These are phyloP conservation scores for Pulicaria dysenterica DNA, from an alignment of 129 eudicot genomes.

Conservation along the genomic window DNA sequence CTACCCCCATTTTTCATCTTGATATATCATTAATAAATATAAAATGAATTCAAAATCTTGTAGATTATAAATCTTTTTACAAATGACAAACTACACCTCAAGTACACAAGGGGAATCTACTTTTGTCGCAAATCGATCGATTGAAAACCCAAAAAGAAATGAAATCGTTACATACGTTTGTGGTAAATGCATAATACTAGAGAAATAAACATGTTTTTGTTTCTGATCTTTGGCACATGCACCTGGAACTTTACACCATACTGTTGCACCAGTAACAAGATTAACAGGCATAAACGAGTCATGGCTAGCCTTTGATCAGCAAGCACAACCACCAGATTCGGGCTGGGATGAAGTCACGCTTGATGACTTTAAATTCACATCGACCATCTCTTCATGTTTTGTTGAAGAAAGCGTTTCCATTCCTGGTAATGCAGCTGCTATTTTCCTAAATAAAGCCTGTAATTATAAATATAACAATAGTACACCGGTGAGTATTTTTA, in stretches of 20 bases:
- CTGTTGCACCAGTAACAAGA: constrained; percentile 14
- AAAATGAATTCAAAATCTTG: constrained; percentile 30
- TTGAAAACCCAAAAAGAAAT: constrained; percentile 6
- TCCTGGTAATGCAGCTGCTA: constrained; percentile 71
- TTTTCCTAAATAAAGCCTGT: constrained; percentile 63
- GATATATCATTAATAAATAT: background rate
- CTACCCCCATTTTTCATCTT: background rate
- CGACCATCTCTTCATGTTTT: constrained; percentile 67
- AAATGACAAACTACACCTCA: constrained; percentile 30
- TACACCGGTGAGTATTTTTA: background rate
- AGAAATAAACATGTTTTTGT: constrained; percentile 13
- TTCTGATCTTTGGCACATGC: constrained; percentile 6
- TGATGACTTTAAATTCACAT: constrained; percentile 57
- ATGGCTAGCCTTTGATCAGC: constrained; percentile 17
- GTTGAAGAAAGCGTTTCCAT: constrained; percentile 70
- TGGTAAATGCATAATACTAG: constrained; percentile 19
- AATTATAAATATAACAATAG: background rate
- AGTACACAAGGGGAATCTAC: constrained; percentile 17
- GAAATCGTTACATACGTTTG: constrained; percentile 31
- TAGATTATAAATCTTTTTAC: constrained; percentile 16
- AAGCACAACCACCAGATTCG: constrained; percentile 52
- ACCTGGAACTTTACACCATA: background rate
- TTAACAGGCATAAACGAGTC: constrained; percentile 3
- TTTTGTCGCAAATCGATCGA: constrained; percentile 17
- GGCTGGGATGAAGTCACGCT: constrained; percentile 36